Percentiles rank a stretch among this genome's conserved stretches.
Conservation (phyloP, 768 basidiomycete genomes). For the Tubosaeta sp. region DNA sequence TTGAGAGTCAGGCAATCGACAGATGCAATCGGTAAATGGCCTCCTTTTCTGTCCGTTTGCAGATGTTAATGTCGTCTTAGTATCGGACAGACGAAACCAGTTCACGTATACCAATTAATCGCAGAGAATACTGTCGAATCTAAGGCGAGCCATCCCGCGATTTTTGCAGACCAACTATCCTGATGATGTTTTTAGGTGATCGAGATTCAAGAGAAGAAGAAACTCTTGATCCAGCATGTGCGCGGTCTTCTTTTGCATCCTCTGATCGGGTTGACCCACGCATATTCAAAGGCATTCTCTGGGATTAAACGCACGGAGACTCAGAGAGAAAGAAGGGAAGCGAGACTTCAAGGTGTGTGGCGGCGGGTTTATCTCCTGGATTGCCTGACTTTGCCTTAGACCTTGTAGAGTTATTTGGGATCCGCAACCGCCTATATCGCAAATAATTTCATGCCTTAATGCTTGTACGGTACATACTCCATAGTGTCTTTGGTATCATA, state of each 20-base stretch:
- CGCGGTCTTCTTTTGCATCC: background rate
- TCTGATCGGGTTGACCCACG: background rate
- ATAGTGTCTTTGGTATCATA: conserved; percentile 8
- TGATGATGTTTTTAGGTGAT: conserved; percentile 45
- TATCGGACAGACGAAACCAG: conserved; percentile 79
- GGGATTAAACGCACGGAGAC: conserved; percentile 76
- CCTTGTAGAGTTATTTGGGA: conserved; percentile 54
- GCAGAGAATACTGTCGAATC: conserved; percentile 88
- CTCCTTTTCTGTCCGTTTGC: background rate
- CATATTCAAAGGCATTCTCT: conserved; percentile 65
- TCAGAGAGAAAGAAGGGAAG: conserved; percentile 71
- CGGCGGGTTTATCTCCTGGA: background rate
- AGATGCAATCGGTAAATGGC: conserved; percentile 61
- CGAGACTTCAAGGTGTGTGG: conserved; percentile 67
- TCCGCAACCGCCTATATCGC: conserved; percentile 32
- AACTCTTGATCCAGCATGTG: conserved; percentile 72
- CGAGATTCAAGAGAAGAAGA: conserved; percentile 86
- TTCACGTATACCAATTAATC: conserved; percentile 86
- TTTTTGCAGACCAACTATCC: background rate
- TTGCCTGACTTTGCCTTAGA: conserved; percentile 35
- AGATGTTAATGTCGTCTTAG: conserved; percentile 22
- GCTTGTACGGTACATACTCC: conserved; percentile 11
- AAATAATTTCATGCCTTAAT: no score
- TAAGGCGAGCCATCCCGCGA: conserved; percentile 46
- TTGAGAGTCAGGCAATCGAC: conserved; percentile 82